Conservation (phyloP, 768 basidiomycete genomes). For the Multifurca ochricompacta region DNA sequence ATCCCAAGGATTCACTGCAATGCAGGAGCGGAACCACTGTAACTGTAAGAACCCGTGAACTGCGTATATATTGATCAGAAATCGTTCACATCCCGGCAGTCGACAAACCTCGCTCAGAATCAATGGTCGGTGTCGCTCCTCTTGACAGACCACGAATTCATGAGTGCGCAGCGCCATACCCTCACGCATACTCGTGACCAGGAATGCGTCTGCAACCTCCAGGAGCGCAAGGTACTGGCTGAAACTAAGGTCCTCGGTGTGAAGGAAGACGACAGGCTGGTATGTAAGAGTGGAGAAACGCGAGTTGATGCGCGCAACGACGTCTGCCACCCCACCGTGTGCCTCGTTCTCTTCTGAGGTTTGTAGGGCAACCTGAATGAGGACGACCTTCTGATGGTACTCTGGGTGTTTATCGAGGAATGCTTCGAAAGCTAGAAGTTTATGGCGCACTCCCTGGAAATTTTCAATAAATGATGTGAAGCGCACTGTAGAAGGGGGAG, state of each 20-base stretch:
- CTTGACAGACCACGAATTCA: conserved; percentile 83
- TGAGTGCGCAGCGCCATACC: conserved; percentile 82
- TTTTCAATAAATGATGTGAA: background rate
- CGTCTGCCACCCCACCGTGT: conserved; percentile 65
- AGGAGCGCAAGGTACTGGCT: conserved; percentile 78
- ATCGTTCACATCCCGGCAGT: background rate
- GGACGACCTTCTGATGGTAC: conserved; percentile 72
- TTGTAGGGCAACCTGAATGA: conserved; percentile 83
- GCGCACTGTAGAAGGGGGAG: conserved; percentile 31
- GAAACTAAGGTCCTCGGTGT: conserved; percentile 79
- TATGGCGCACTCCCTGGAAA: conserved; percentile 64
- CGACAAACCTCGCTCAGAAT: conserved; percentile 66
- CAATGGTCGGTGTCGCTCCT: conserved; percentile 55
- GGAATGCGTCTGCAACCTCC: conserved; percentile 77
- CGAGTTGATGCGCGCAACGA: conserved; percentile 75
- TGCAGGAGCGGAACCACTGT: conserved; percentile 79
- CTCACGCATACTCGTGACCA: conserved; percentile 77
- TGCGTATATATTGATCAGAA: conserved; percentile 26
- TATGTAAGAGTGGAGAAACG: conserved; percentile 80
- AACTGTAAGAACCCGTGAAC: conserved; percentile 84
- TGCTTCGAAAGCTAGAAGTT: conserved; percentile 73
- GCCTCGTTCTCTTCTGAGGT: conserved; percentile 72
- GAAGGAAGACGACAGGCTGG: conserved; percentile 80
- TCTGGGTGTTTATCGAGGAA: conserved; percentile 77
- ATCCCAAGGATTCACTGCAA: conserved; percentile 84